Evolutionary conservation across 371 early-diverging fungal genomes (phyloP), one percentile per base, ranked within the genome.

Genomic region (Nosema muscidifuracis): DNA sequence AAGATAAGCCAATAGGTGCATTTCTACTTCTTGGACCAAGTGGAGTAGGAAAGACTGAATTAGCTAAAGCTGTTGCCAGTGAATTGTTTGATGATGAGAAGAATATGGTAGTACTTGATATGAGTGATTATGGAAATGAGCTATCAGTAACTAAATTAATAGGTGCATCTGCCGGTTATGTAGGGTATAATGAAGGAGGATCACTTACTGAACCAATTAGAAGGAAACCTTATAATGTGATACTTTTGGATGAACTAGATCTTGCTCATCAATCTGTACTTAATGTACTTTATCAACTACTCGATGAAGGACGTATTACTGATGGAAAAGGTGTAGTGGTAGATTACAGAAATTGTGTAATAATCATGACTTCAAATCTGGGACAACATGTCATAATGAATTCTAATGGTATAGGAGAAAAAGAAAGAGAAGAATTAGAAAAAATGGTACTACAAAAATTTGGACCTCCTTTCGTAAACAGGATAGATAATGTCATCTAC

Each of bases 21-120:
- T 92, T 93, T 77, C 83, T 93, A 81, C 92, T 93, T 85, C 83
- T 92, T 20, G 94, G 93, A 36, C 91, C 92, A 20, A 92, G 91
- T 15, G 94, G 94, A 76, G 90, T 90, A 31, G 91, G 91, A 38
- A 91, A 91, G 80, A 91, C 90, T 0, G 93, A 93, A 67, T 84
- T 95, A 30, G 89, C 89, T 79, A 93, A 93, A 76, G 87, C 91
- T 0, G 79, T 95, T 47, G 89, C 92, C 6, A 84, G 87, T 76
- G 90, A 90, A 80, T 72, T 94, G 33, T 92, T 92, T 79, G 89
- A 91, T 76, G 88, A 87, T 36, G 89, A 91, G 67, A 84, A 87
- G 36, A 88, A 88, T 0, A 87, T 93, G 74, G 86, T 91, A 30
- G 87, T 92, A 40, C 85, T 92, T 55, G 94, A 94, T 76, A 92